A percentile compares a stretch with the other conserved stretches of the same genome.
phyloP scores from a whole-genome alignment of 176 grass and related monocot genomes.

The Elymus sibiricus region DNA sequence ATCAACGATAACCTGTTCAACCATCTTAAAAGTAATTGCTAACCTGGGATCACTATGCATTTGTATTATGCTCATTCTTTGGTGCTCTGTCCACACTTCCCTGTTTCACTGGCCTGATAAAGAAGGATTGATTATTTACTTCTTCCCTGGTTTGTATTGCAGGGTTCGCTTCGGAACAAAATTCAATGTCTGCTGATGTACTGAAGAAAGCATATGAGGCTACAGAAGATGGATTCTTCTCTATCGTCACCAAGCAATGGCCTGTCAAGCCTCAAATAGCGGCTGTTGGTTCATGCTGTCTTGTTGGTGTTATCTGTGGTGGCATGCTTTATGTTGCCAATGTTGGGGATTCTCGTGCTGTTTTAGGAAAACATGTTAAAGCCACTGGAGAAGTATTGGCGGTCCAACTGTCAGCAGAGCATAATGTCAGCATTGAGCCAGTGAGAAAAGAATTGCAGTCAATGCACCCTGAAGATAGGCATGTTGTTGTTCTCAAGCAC shows the following conservation, averaged over 20 bases:
- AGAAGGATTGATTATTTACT: not conserved
- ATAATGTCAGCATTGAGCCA: conserved; percentile 83
- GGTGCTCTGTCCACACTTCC: not conserved
- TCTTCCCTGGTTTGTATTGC: conserved; percentile 28
- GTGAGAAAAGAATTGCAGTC: conserved; percentile 82
- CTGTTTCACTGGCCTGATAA: not conserved
- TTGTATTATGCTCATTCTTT: conserved; percentile 12
- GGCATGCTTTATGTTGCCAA: conserved; percentile 83
- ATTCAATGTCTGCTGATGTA: conserved; percentile 81
- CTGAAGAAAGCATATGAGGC: conserved; percentile 90
- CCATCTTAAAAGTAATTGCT: conserved; percentile 77
- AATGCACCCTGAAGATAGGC: conserved; percentile 75
- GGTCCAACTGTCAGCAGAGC: conserved; percentile 83
- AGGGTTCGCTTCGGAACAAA: conserved; percentile 84
- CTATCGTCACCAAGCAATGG: conserved; percentile 83
- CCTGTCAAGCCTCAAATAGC: conserved; percentile 91
- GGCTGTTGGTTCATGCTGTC: conserved; percentile 85
- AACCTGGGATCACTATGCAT: not conserved
- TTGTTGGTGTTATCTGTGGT: conserved; percentile 75
- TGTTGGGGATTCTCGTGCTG: conserved; percentile 78
- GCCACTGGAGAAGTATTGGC: conserved; percentile 84
- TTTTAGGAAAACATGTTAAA: conserved; percentile 78
- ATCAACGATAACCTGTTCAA: conserved; percentile 85
- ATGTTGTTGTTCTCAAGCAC: conserved; percentile 90
- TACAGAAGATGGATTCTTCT: conserved; percentile 90